Conservation (phyloP, 495 filamentous ascomycete species). For the Penicillium angulare region DNA sequence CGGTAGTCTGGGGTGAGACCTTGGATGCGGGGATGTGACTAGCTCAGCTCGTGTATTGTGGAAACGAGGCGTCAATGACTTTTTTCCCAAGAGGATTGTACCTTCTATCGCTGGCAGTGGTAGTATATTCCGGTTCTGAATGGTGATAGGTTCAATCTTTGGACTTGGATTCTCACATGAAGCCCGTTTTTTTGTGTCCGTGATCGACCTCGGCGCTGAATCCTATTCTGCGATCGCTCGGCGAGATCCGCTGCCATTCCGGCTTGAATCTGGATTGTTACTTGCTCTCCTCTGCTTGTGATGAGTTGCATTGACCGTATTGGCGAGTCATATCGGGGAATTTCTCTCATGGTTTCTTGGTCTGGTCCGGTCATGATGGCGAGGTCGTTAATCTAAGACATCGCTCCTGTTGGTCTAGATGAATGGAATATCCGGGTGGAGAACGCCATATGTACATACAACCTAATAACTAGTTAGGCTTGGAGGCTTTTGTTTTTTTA, state of each 20-base stretch:
- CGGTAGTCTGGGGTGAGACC: slow-evolving; percentile 9
- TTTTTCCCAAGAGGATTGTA: no score
- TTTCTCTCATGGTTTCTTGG: no score
- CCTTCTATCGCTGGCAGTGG: background rate
- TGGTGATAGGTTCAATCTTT: background rate
- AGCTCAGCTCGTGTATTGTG: background rate
- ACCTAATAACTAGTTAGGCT: background rate
- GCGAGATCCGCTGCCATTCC: slow-evolving; percentile 11
- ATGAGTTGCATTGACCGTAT: background rate
- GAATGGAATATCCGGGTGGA: background rate
- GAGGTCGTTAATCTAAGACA: background rate
- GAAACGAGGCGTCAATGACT: background rate
- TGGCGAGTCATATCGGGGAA: slow-evolving; percentile 13
- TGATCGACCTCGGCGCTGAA: slow-evolving; percentile 19
- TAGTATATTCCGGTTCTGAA: background rate
- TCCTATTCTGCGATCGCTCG: slow-evolving; percentile 8
- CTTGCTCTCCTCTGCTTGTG: slow-evolving; percentile 6
- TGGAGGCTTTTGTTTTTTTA: background rate
- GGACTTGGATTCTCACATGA: slow-evolving; percentile 9
- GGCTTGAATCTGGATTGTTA: background rate
- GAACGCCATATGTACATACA: background rate
- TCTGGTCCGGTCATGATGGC: background rate
- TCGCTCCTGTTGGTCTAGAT: background rate
- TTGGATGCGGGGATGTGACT: slow-evolving; percentile 15
- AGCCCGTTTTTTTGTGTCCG: background rate